A percentile compares a stretch with the other conserved stretches of the same genome.
Evolutionary conservation across 1,139 yeast species (phyloP).

Genomic region (Kurtzmaniella quercitrusa): DNA sequence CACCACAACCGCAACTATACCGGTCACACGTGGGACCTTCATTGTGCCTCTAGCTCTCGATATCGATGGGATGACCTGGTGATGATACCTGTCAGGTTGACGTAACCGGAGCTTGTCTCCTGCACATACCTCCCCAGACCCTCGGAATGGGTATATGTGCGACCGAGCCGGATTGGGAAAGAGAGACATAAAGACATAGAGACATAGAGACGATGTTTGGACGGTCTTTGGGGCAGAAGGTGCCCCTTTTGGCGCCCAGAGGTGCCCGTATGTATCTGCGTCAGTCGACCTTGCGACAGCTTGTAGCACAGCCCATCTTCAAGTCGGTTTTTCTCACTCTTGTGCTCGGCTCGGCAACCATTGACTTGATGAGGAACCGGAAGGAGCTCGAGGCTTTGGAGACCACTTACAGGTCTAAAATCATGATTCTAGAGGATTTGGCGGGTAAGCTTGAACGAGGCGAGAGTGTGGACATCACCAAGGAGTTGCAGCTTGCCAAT

Average conservation of each 20-base stretch:
- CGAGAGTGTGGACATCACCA: conserved; percentile 32
- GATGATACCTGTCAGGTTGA: not conserved
- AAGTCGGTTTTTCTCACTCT: conserved; percentile 37
- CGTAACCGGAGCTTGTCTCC: no score
- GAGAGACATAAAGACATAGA: no score
- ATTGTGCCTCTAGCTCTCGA: conserved; percentile 11
- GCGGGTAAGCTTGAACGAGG: conserved; percentile 24
- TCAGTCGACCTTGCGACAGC: conserved; percentile 15
- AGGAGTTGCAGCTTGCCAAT: conserved; percentile 36
- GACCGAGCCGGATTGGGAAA: not conserved
- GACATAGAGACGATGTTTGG: not conserved
- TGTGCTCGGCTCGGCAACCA: conserved; percentile 37
- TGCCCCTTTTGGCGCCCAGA: not conserved
- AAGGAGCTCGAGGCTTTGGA: conserved; percentile 29
- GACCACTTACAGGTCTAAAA: conserved; percentile 28
- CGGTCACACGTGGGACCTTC: conserved; percentile 36
- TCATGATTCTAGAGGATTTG: conserved; percentile 28
- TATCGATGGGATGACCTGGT: not conserved
- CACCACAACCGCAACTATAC: conserved; percentile 31
- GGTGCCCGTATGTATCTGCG: not conserved
- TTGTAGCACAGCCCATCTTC: conserved; percentile 28
- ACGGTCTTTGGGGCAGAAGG: not conserved
- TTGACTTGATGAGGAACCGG: conserved; percentile 34
- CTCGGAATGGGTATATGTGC: no score
- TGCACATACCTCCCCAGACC: no score